Evolutionary conservation across 345 rosid species (phyloP).

Genomic region (Ricinus communis): DNA sequence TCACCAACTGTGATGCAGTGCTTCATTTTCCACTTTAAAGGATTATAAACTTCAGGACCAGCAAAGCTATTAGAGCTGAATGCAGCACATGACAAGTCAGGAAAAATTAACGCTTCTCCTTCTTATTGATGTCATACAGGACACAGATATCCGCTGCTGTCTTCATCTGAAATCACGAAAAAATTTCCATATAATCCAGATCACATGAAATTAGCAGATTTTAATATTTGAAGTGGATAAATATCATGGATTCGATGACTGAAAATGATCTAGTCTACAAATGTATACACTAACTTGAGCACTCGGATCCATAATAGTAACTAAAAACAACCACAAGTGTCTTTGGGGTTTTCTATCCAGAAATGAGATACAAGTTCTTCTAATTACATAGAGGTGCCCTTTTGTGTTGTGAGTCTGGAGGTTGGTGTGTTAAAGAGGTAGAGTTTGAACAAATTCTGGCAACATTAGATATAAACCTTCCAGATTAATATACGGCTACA

Average conservation of each 20-base stretch:
- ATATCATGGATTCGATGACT: not conserved
- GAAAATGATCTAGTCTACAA: not conserved
- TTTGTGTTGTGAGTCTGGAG: not conserved
- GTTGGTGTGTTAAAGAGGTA: not conserved
- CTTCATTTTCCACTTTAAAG: constrained; percentile 7
- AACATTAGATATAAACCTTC: not conserved
- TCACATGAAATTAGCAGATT: not conserved
- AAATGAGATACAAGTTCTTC: not conserved
- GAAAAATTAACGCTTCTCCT: constrained; percentile 19
- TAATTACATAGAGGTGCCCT: not conserved
- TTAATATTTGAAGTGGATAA: not conserved
- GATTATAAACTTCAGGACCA: not conserved
- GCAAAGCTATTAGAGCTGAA: not conserved
- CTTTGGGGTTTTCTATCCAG: not conserved
- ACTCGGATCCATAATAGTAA: too few species aligned
- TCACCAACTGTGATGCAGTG: not conserved
- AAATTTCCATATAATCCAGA: constrained; percentile 10
- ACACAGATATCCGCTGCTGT: constrained; percentile 92
- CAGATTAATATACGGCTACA: too few species aligned
- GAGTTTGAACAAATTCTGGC: not conserved
- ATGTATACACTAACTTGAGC: not conserved
- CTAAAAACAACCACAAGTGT: not conserved
- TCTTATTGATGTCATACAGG: constrained; percentile 68
- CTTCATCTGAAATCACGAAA: constrained; percentile 64
- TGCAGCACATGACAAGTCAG: not conserved